Conservation (phyloP, 495 filamentous ascomycete genomes). For the Talaromyces nanjingensis region DNA sequence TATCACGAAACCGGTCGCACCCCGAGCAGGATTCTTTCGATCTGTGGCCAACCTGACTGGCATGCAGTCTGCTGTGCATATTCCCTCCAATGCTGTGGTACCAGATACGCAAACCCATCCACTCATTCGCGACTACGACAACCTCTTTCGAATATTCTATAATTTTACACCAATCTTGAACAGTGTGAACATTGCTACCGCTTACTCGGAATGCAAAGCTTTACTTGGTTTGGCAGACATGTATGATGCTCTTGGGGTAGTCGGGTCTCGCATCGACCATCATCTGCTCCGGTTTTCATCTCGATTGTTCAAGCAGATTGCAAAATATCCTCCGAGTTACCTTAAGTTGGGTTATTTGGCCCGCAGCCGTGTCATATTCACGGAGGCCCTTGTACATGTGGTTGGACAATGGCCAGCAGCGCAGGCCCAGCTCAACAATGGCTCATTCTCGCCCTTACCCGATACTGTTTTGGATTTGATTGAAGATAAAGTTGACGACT, state of each 20-base stretch:
- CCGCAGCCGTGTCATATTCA: slow-evolving; percentile 77
- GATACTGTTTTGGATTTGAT: slow-evolving; percentile 75
- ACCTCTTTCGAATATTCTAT: slow-evolving; percentile 88
- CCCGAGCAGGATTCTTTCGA: slow-evolving; percentile 66
- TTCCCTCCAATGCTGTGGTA: slow-evolving; percentile 24
- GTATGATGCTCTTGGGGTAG: slow-evolving; percentile 83
- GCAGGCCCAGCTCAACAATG: slow-evolving; percentile 65
- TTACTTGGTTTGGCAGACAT: slow-evolving; percentile 79
- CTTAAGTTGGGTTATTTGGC: slow-evolving; percentile 83
- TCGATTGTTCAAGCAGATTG: slow-evolving; percentile 85
- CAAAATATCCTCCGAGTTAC: slow-evolving; percentile 87
- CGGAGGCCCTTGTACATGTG: slow-evolving; percentile 83
- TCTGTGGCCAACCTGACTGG: slow-evolving; percentile 71
- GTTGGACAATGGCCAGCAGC: slow-evolving; percentile 86
- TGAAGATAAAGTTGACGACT: slow-evolving; percentile 81
- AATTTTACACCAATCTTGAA: slow-evolving; percentile 79
- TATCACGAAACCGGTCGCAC: slow-evolving; percentile 45
- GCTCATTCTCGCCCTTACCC: slow-evolving; percentile 49
- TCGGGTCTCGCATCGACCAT: slow-evolving; percentile 86
- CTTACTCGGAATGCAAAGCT: slow-evolving; percentile 86
- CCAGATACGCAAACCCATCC: slow-evolving; percentile 53
- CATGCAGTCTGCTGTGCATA: slow-evolving; percentile 44
- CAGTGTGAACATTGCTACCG: slow-evolving; percentile 76
- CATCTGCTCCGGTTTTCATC: slow-evolving; percentile 86
- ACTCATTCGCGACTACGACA: slow-evolving; percentile 82